phyloP scores from a whole-genome alignment of 2,329 filamentous ascomycete species.

The Penicillium sp. region DNA sequence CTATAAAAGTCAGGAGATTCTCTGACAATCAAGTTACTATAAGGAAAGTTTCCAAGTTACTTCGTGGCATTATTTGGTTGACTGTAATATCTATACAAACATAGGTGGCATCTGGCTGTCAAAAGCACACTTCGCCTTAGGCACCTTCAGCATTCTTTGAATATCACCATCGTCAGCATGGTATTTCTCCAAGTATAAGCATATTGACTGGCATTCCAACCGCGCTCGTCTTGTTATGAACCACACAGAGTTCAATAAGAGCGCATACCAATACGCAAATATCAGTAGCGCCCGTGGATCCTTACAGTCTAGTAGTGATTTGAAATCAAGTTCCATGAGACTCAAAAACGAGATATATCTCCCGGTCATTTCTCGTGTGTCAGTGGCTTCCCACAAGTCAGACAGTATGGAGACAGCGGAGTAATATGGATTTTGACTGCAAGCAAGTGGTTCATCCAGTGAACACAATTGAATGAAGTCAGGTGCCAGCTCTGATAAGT shows the following conservation, averaged over 20 bases:
- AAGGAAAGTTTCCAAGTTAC: too few relatives aligned
- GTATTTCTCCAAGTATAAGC: constrained; percentile 40
- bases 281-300: constrained; percentile 57
- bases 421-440: constrained; percentile 12
- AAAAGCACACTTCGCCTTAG: constrained; percentile 1
- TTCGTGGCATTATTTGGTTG: neutral
- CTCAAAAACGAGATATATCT: constrained; percentile 9
- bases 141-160: constrained; percentile 5
- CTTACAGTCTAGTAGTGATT: constrained; percentile 49
- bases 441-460: neutral
- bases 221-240: constrained; percentile 50
- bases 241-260: constrained; percentile 49
- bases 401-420: constrained; percentile 9
- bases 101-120: neutral
- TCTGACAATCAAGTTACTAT: too few relatives aligned
- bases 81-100: neutral
- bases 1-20: too few relatives aligned
- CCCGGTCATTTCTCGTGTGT: neutral
- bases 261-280: constrained; percentile 59
- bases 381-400: neutral
- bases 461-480: constrained; percentile 11
- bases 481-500: constrained; percentile 2
- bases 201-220: constrained; percentile 54
- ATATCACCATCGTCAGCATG: constrained; percentile 6
- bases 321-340: constrained; percentile 33